Conservation (phyloP, 768 basidiomycete genomes). For the Lactarius sanguifluus region DNA sequence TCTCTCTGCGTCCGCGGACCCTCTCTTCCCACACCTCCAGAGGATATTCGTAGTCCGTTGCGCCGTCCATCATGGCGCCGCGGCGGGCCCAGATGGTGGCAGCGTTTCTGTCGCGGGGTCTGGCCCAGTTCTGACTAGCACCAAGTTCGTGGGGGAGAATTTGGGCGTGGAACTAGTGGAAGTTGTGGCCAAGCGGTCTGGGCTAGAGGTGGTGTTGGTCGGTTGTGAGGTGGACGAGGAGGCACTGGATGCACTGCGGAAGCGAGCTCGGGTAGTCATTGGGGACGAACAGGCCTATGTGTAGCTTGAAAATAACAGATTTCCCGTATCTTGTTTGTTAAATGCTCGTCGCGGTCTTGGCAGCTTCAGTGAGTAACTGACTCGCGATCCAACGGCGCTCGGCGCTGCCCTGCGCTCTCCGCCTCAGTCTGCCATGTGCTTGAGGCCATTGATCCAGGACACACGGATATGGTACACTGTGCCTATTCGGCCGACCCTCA, state of each 20-base stretch:
- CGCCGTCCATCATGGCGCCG: not conserved
- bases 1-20: not conserved
- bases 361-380: too few species aligned
- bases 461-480: too few species aligned
- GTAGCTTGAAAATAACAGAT: not conserved
- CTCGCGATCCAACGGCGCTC: too few species aligned
- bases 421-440: too few species aligned
- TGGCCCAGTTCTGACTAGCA: not conserved
- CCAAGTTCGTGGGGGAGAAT: not conserved
- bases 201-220: constrained; percentile 12
- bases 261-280: constrained; percentile 8
- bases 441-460: too few species aligned
- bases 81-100: not conserved
- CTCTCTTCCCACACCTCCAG: constrained; percentile 16
- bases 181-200: constrained; percentile 1
- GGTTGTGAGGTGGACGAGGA: constrained; percentile 14
- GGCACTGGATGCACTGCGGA: constrained; percentile 6
- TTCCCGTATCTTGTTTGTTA: too few species aligned
- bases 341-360: too few species aligned
- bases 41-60: constrained; percentile 2
- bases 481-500: too few species aligned
- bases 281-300: constrained; percentile 18
- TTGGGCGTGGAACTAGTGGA: constrained; percentile 9
- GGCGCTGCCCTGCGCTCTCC: too few species aligned
- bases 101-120: not conserved